These are phyloP conservation scores for Colletotrichum sp. DNA, from an alignment of 2,329 filamentous ascomycete genomes.

Conservation along the genomic window DNA sequence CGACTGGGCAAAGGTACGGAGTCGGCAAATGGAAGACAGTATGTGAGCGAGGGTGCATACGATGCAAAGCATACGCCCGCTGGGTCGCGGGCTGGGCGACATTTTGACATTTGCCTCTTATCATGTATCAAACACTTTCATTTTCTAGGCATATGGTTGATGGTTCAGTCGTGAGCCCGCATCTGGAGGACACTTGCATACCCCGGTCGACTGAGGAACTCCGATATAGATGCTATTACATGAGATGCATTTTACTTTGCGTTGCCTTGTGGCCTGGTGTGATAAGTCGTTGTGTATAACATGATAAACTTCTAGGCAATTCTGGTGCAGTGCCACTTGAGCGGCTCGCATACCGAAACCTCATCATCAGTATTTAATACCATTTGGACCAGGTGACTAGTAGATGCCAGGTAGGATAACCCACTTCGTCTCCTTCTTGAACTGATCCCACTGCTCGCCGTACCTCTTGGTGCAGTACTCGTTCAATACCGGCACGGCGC, in stretches of 20 bases:
- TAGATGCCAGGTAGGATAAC: conserved; percentile 41
- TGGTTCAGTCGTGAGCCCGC: not conserved
- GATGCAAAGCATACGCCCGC: not conserved
- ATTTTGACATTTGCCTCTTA: not conserved
- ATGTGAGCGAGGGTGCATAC: conserved; percentile 49
- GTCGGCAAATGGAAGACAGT: conserved; percentile 71
- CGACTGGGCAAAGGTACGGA: conserved; percentile 69
- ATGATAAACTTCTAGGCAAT: not conserved
- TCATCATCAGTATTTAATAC: not conserved
- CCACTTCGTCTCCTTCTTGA: conserved; percentile 41
- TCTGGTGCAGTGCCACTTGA: not conserved
- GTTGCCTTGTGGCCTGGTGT: not conserved
- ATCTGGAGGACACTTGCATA: conserved; percentile 8
- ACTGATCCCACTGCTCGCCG: conserved; percentile 41
- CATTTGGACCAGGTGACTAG: conserved; percentile 17
- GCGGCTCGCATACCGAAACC: not conserved
- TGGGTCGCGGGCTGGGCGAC: not conserved
- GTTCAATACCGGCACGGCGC: conserved; percentile 36
- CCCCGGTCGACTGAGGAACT: not conserved
- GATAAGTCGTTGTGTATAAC: not conserved
- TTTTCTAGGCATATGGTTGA: not conserved
- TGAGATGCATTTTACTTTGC: not conserved
- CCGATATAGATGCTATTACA: not conserved
- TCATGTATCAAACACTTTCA: not conserved
- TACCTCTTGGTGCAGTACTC: conserved; percentile 42